Evolutionary conservation across 1,284 basidiomycete species (phyloP).

Genomic region (Cryptococcus deneoformans): DNA sequence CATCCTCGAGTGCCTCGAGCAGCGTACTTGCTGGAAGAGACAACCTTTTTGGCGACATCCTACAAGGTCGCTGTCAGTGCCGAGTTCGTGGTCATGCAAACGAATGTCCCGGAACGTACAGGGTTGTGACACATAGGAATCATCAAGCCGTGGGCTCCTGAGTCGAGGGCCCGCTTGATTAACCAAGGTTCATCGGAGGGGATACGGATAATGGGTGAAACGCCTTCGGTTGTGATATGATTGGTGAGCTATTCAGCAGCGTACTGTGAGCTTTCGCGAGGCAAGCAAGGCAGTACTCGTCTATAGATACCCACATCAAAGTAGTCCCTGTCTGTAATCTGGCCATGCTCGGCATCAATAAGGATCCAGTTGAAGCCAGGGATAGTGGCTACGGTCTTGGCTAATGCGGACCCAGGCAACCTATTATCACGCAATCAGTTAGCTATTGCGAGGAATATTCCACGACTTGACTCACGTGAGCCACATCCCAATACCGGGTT

Average conservation of each 20-base stretch:
- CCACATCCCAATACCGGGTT: constrained; percentile 70
- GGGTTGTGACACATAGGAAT: constrained; percentile 36
- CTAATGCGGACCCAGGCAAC: constrained; percentile 24
- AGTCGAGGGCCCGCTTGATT: constrained; percentile 48
- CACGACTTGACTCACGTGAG: constrained; percentile 49
- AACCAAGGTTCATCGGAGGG: constrained; percentile 37
- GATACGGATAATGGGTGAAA: constrained; percentile 44
- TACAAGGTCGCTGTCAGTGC: background rate
- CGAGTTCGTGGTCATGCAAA: too few relatives aligned
- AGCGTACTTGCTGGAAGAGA: constrained; percentile 31
- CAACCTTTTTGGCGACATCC: constrained; percentile 27
- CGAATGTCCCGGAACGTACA: constrained; percentile 3
- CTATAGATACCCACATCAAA: constrained; percentile 20
- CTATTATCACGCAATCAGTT: constrained; percentile 6
- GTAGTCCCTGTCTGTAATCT: constrained; percentile 32
- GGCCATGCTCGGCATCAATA: constrained; percentile 33
- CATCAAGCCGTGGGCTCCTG: constrained; percentile 41
- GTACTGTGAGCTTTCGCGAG: too few relatives aligned
- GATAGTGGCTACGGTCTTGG: constrained; percentile 28
- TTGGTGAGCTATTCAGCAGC: constrained; percentile 16
- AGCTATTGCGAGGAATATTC: background rate
- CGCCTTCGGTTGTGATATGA: constrained; percentile 27
- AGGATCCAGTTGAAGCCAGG: constrained; percentile 39
- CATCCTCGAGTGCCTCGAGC: constrained; percentile 31
- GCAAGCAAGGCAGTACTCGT: too few relatives aligned